A percentile compares a stretch with the other conserved stretches of the same genome.
phyloP scores from a whole-genome alignment of 495 filamentous ascomycete genomes.

The Penicillium subrubescens region DNA sequence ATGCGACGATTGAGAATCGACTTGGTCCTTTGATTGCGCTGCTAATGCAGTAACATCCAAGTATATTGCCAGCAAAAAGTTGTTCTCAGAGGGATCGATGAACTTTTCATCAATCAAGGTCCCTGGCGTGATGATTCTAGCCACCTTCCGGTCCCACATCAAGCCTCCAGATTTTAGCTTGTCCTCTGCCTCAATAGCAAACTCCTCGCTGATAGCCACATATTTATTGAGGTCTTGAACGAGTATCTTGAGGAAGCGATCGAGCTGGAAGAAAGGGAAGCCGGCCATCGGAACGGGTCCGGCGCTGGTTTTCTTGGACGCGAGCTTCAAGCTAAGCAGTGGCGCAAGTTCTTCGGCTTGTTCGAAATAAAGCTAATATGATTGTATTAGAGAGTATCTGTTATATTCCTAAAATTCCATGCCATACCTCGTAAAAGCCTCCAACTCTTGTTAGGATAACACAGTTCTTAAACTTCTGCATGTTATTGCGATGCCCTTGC shows the following conservation, averaged over 20 bases:
- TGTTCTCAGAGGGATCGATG: slow-evolving; percentile 88
- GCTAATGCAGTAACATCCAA: slow-evolving; percentile 36
- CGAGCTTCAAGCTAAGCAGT: slow-evolving; percentile 84
- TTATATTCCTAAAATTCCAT: background rate
- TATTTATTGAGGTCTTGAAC: slow-evolving; percentile 88
- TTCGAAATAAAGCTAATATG: slow-evolving; percentile 75
- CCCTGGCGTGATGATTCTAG: slow-evolving; percentile 88
- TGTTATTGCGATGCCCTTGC: slow-evolving; percentile 86
- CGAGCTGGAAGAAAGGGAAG: slow-evolving; percentile 90
- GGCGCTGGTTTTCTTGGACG: slow-evolving; percentile 71
- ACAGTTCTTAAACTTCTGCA: slow-evolving; percentile 86
- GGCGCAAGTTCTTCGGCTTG: slow-evolving; percentile 88
- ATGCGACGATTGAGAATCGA: slow-evolving; percentile 25
- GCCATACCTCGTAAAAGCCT: slow-evolving; percentile 81
- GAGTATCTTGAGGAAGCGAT: slow-evolving; percentile 86
- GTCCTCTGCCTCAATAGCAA: slow-evolving; percentile 65
- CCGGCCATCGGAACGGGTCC: slow-evolving; percentile 87
- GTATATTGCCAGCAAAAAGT: slow-evolving; percentile 83
- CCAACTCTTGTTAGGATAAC: slow-evolving; percentile 89
- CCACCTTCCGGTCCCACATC: slow-evolving; percentile 79
- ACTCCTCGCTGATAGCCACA: slow-evolving; percentile 94
- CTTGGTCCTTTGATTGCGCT: slow-evolving; percentile 21
- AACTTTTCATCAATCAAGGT: slow-evolving; percentile 98
- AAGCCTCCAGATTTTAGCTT: slow-evolving; percentile 73
- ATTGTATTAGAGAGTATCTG: background rate